phyloP scores from a whole-genome alignment of 176 grass and related monocot species.

The Urochloa ruziziensis region DNA sequence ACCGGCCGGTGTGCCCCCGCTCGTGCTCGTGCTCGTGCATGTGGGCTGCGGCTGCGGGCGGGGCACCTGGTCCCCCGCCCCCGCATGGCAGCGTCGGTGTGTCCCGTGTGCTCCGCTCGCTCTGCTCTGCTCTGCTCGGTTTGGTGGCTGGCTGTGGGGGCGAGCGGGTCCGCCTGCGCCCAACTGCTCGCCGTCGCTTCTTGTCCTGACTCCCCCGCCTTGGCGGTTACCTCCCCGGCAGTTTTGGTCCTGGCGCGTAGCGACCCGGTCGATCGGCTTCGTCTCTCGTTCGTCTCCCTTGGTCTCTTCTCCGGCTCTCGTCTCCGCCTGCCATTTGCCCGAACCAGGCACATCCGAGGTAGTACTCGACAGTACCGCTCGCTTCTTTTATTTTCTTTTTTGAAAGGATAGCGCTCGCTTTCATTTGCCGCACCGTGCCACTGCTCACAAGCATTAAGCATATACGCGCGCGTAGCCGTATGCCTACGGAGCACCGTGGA shows the following conservation, averaged over 20 bases:
- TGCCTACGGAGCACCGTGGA: no score
- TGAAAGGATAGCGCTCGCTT: no score
- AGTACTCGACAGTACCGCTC: no score
- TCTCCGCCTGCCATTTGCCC: neutral
- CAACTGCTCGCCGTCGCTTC: slow-evolving; percentile 31
- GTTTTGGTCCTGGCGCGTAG: neutral
- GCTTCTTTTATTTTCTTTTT: no score
- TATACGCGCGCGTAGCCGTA: no score
- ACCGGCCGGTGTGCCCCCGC: no score
- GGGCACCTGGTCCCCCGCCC: neutral
- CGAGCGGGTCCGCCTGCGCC: neutral
- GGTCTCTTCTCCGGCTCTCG: neutral
- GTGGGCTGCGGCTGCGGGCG: neutral
- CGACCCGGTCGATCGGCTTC: neutral
- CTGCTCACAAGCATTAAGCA: no score
- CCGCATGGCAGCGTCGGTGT: neutral
- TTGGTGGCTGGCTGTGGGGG: neutral
- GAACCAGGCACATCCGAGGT: neutral
- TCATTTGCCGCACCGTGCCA: no score
- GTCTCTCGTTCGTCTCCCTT: neutral
- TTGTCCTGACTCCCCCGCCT: neutral
- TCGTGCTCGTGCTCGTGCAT: neutral
- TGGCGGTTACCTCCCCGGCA: neutral
- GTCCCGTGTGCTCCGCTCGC: neutral
- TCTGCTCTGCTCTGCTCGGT: no score